Conservation (phyloP, 73 alveolate genomes). For the Effrenium voratum region DNA sequence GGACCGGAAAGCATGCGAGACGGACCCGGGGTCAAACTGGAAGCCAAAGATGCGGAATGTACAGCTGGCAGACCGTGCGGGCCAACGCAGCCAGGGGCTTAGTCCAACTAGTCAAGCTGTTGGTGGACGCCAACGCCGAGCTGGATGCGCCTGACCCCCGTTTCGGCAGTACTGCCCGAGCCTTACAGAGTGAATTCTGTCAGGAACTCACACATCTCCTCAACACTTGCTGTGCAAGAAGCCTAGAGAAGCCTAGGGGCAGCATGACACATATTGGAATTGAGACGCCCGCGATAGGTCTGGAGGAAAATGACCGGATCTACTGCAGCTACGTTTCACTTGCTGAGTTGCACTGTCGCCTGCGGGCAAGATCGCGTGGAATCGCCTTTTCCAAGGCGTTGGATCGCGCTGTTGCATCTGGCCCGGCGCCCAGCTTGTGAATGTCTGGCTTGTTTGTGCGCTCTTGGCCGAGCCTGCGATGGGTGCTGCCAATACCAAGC, state of each 20-base stretch:
- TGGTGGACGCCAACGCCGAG: not conserved
- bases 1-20: not conserved
- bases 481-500: too few species aligned
- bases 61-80: not conserved
- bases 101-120: not conserved
- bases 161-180: constrained; percentile 40
- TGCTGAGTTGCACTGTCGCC: not conserved
- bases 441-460: not conserved
- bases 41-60: not conserved
- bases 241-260: not conserved
- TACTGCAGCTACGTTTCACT: not conserved
- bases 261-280: not conserved
- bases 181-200: not conserved
- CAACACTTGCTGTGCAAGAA: not conserved
- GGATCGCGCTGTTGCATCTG: constrained; percentile 60
- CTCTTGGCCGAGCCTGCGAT: too few species aligned
- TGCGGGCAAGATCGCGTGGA: not conserved
- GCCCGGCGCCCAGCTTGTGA: not conserved
- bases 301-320: not conserved
- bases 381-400: not conserved
- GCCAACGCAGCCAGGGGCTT: not conserved
- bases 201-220: not conserved
- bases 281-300: not conserved
- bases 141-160: constrained; percentile 73
- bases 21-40: not conserved